A percentile compares a stretch with the other conserved stretches of the same genome.
These are phyloP conservation scores for Hyphopichia fennica DNA, from an alignment of 1,139 yeast genomes.

Conservation along the genomic window DNA sequence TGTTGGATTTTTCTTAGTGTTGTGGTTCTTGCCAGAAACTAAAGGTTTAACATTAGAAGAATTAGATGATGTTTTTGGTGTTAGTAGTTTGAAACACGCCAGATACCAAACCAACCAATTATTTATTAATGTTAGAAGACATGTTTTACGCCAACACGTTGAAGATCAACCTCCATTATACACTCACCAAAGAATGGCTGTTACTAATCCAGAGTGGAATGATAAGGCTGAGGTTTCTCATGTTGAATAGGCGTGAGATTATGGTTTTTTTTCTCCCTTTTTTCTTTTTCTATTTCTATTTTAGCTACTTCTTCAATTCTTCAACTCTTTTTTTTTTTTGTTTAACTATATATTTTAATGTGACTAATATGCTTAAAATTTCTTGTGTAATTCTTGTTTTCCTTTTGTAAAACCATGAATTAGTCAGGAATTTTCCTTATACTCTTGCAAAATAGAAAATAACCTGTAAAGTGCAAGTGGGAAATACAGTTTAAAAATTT, in stretches of 20 bases:
- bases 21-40: conserved; percentile 72
- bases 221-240: conserved; percentile 55
- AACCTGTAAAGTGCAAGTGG: too few relatives aligned
- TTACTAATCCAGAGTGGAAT: conserved; percentile 60
- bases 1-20: conserved; percentile 67
- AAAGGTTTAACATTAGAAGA: conserved; percentile 70
- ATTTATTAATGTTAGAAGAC: conserved; percentile 43
- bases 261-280: neutral
- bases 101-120: conserved; percentile 50
- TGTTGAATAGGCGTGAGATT: conserved; percentile 26
- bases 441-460: too few relatives aligned
- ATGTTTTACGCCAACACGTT: conserved; percentile 42
- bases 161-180: conserved; percentile 55
- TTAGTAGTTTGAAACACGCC: conserved; percentile 56
- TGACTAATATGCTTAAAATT: too few relatives aligned
- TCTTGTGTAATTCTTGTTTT: too few relatives aligned
- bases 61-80: conserved; percentile 67
- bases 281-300: neutral
- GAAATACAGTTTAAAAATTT: too few relatives aligned
- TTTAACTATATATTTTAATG: too few relatives aligned
- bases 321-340: too few relatives aligned
- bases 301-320: neutral
- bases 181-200: conserved; percentile 57
- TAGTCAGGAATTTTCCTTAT: too few relatives aligned
- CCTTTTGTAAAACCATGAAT: too few relatives aligned